Evolutionary conservation across 2,329 filamentous ascomycete genomes (phyloP).

Genomic region (Aspergillus pseudoviridinutans): DNA sequence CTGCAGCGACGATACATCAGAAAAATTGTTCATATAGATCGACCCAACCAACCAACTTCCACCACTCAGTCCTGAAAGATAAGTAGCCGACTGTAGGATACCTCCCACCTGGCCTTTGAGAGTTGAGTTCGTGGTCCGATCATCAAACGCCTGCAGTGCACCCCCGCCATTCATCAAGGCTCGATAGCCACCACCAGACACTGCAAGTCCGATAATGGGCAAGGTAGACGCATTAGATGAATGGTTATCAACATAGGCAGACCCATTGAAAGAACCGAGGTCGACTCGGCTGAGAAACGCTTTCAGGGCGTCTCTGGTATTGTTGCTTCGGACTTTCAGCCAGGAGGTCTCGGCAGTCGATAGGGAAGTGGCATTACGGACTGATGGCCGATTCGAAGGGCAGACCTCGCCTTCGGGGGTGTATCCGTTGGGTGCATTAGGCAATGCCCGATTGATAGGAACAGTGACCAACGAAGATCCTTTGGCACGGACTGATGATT

Average conservation of each 20-base stretch:
- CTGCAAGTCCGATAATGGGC: slow-evolving; percentile 70
- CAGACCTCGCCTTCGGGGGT: slow-evolving; percentile 66
- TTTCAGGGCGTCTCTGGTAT: slow-evolving; percentile 69
- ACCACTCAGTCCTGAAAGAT: slow-evolving; percentile 76
- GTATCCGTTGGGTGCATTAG: slow-evolving; percentile 65
- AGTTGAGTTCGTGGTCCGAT: slow-evolving; percentile 61
- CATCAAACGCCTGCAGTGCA: slow-evolving; percentile 74
- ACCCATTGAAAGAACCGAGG: slow-evolving; percentile 71
- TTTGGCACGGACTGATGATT: neutral
- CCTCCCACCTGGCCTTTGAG: slow-evolving; percentile 69
- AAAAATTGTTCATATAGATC: slow-evolving; percentile 75
- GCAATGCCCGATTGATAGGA: slow-evolving; percentile 39
- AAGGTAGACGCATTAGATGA: slow-evolving; percentile 53
- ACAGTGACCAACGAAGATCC: neutral
- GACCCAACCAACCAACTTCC: slow-evolving; percentile 82
- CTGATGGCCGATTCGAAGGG: slow-evolving; percentile 61
- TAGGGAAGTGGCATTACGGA: slow-evolving; percentile 62
- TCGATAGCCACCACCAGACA: slow-evolving; percentile 81
- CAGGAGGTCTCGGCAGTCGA: slow-evolving; percentile 70
- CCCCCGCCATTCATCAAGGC: slow-evolving; percentile 84
- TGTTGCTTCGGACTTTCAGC: slow-evolving; percentile 66
- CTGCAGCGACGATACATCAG: slow-evolving; percentile 52
- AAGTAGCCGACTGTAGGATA: slow-evolving; percentile 76
- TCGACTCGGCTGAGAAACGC: slow-evolving; percentile 67
- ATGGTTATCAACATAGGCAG: slow-evolving; percentile 62